phyloP scores from a whole-genome alignment of 2,329 filamentous ascomycete species.

The Sphaerulina vaccinii region DNA sequence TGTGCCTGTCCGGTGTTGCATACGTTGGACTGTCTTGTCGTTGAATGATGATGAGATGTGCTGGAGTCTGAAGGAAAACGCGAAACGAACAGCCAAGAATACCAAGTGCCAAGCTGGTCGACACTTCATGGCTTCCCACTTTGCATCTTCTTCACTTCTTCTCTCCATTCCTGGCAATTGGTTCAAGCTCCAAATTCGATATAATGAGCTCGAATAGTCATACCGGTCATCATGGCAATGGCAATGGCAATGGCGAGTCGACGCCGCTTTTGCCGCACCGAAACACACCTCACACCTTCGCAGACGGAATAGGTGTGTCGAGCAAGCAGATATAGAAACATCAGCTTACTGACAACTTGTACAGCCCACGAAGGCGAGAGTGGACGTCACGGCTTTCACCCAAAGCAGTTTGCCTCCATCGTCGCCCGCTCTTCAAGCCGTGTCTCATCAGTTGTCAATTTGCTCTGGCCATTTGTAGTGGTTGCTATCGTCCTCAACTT shows the following conservation, averaged over 20 bases:
- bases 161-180: no score
- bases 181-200: no score
- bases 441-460: conserved; percentile 47
- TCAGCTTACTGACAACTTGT: neutral
- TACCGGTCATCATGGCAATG: conserved; percentile 1
- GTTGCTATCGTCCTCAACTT: conserved; percentile 50
- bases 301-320: conserved; percentile 14
- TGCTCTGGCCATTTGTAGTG: conserved; percentile 51
- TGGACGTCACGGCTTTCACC: conserved; percentile 46
- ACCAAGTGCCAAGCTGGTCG: no score
- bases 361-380: conserved; percentile 45
- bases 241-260: conserved; percentile 13
- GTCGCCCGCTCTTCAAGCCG: conserved; percentile 47
- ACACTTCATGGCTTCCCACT: no score
- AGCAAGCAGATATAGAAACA: neutral
- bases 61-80: no score
- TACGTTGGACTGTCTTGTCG: no score
- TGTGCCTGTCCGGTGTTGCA: no score
- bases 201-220: no score
- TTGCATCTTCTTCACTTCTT: no score
- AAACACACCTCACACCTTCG: conserved; percentile 19
- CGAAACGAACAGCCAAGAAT: no score
- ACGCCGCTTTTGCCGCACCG: conserved; percentile 18
- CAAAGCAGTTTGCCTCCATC: conserved; percentile 44
- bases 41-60: no score